Percentiles rank a stretch among this genome's conserved stretches.
Evolutionary conservation across 805 yeast genomes (phyloP).

Genomic region (Deakozyma indianensis): DNA sequence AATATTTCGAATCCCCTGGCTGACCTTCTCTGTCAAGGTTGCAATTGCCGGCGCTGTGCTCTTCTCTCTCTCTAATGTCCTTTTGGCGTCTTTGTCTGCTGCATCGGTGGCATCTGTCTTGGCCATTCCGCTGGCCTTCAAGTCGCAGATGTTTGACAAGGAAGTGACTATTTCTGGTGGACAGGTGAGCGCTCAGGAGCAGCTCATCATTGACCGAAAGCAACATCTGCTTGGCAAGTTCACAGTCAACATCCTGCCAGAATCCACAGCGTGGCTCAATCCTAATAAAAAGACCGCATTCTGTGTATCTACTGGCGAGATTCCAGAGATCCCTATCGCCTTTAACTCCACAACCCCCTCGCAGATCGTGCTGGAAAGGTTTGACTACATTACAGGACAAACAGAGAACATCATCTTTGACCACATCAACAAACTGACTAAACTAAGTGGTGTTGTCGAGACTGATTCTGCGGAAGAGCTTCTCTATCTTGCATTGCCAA

Average conservation of each 20-base stretch:
- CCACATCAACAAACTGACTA: neutral
- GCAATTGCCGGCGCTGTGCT: conserved; percentile 34
- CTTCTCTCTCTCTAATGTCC: conserved; percentile 36
- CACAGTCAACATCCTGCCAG: conserved; percentile 79
- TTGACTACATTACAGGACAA: conserved; percentile 37
- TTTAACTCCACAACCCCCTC: conserved; percentile 68
- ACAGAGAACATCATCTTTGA: neutral
- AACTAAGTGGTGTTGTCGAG: conserved; percentile 3
- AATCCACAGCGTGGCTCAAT: conserved; percentile 71
- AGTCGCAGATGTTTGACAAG: conserved; percentile 14
- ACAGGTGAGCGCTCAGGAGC: conserved; percentile 17
- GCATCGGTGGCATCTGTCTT: conserved; percentile 7
- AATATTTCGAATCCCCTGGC: conserved; percentile 57
- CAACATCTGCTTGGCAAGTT: conserved; percentile 71
- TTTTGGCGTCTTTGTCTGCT: conserved; percentile 29
- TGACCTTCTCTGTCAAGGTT: conserved; percentile 46
- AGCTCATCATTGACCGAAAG: conserved; percentile 22
- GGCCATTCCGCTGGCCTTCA: conserved; percentile 11
- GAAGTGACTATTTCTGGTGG: conserved; percentile 22
- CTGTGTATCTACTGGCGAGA: conserved; percentile 31
- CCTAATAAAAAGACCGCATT: conserved; percentile 32
- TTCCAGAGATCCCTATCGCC: conserved; percentile 50
- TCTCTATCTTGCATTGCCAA: conserved; percentile 49
- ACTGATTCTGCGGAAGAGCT: neutral
- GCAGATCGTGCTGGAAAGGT: conserved; percentile 44